Base-by-base conservation (phyloP, 129 eudicot species). In the Flaveria robusta region DNA sequence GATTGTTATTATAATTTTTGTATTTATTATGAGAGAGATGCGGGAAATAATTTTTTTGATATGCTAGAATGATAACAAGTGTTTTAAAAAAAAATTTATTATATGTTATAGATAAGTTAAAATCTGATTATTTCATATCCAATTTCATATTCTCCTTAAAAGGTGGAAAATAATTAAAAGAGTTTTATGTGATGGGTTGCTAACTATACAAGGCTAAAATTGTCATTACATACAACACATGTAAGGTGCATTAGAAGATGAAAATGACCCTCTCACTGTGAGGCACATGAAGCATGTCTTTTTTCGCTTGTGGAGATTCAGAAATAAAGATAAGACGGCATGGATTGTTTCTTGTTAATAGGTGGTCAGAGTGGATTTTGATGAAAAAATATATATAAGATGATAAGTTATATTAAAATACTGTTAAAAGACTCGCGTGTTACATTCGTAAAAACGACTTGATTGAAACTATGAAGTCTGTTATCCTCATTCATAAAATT, bases 141-240 rank as follows among this genome's bases (percentile, higher is more conserved):
- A 1, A 43, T 43, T 9, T 22, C 13, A 12, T 39, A n/a, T 62
- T 1, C 9, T 11, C 20, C 29, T 8, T 9, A 5, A 62, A 74
- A 74, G 46, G 29, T 74, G 31, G 51, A 75, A 75, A 65, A 46
- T 24, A 18, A 75, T 75, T 63, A n/a, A 7, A 63, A 46, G 51
- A 19, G 23, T 59, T 11, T 23, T 7, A 19, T 52, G 26, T 52
- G 59, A 5, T 9, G 29, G 14, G 7, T 71, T 31, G 29, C 50
- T 31, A 54, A 52, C 41, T 27, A 50, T 54, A 34, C 12, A 56
- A 54, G 56, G 56, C 18, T 56, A 19, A 19, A 31, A 1, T 20
- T 22, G 22, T 73, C 67, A 19, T 18, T 73, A 7, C 55, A 56
- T 20, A 3, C 27, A 16, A 39, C 2, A 39, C 9, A 2, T 56